Evolutionary conservation across 108 stramenopile species (phyloP).

Genomic region (Cyclotella choctawhatcheeana): DNA sequence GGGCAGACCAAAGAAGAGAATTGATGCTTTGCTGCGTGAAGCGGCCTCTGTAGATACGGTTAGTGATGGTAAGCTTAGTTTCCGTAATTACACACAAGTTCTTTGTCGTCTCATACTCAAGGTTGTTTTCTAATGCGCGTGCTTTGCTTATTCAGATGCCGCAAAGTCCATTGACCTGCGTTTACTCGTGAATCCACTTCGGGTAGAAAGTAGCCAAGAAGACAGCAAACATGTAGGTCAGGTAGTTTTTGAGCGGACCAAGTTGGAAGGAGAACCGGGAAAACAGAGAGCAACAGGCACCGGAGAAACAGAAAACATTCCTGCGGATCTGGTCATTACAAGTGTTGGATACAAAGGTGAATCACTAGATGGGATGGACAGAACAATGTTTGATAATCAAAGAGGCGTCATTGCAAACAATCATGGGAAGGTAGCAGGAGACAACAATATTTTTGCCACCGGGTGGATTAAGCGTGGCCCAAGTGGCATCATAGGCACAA

Average conservation of each 20-base stretch:
- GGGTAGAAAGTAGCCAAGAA: conserved; percentile 52
- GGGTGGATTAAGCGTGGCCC: conserved; percentile 99
- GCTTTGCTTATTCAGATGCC: background rate
- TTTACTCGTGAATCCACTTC: conserved; percentile 86
- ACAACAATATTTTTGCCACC: conserved; percentile 84
- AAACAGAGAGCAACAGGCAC: conserved; percentile 78
- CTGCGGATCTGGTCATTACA: conserved; percentile 66
- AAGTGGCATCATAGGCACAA: conserved; percentile 96
- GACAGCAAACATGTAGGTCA: conserved; percentile 50
- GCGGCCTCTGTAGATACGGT: conserved; percentile 34
- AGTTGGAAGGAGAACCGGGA: conserved; percentile 77
- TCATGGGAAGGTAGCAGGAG: conserved; percentile 73
- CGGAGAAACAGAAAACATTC: conserved; percentile 65
- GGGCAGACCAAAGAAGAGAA: conserved; percentile 68
- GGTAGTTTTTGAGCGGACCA: conserved; percentile 82
- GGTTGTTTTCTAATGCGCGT: background rate
- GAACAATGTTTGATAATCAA: conserved; percentile 64
- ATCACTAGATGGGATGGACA: conserved; percentile 76
- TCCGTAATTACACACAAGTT: background rate
- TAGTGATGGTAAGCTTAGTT: conserved; percentile 18
- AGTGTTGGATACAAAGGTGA: conserved; percentile 94
- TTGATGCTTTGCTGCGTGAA: conserved; percentile 69
- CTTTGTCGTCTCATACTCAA: too few relatives aligned
- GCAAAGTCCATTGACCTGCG: conserved; percentile 73
- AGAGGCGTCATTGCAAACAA: conserved; percentile 66